Evolutionary conservation across 106 monocot species (phyloP).

Genomic region (Acanthochlamys bracteata): DNA sequence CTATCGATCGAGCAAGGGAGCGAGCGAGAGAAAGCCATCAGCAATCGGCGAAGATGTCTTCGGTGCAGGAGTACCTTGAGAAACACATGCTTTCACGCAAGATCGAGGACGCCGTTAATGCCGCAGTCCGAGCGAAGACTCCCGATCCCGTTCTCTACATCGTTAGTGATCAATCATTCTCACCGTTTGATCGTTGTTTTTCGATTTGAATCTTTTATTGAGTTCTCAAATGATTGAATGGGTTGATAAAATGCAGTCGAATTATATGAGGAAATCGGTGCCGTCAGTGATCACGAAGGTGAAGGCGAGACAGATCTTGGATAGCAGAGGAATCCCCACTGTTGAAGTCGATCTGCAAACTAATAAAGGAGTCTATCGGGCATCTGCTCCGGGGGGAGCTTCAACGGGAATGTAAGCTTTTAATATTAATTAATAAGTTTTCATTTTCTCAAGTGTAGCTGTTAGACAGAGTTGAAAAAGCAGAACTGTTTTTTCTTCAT

Average conservation of each 20-base stretch:
- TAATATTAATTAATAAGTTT: no score
- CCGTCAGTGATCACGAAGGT: constrained; percentile 87
- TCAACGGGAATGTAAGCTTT: constrained; percentile 53
- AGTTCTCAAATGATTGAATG: not conserved
- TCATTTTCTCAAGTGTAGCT: no score
- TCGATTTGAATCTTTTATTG: not conserved
- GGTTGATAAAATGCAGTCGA: constrained; percentile 48
- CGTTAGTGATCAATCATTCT: constrained; percentile 18
- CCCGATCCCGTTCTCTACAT: constrained; percentile 87
- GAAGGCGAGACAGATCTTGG: constrained; percentile 86
- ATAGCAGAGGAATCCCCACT: constrained; percentile 81
- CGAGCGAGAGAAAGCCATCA: not conserved
- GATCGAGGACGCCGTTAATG: constrained; percentile 99
- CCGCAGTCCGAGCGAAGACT: constrained; percentile 85
- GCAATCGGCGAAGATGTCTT: constrained; percentile 27
- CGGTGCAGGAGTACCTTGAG: constrained; percentile 96
- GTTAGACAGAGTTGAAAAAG: no score
- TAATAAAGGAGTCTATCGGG: constrained; percentile 86
- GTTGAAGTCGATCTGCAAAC: constrained; percentile 90
- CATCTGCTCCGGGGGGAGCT: constrained; percentile 58
- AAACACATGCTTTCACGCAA: constrained; percentile 81
- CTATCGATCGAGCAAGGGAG: not conserved
- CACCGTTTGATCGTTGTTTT: not conserved
- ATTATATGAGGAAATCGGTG: constrained; percentile 79
- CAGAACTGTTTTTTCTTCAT: no score